Conservation (phyloP, 345 rosid genomes). For the Combretum micranthum region DNA sequence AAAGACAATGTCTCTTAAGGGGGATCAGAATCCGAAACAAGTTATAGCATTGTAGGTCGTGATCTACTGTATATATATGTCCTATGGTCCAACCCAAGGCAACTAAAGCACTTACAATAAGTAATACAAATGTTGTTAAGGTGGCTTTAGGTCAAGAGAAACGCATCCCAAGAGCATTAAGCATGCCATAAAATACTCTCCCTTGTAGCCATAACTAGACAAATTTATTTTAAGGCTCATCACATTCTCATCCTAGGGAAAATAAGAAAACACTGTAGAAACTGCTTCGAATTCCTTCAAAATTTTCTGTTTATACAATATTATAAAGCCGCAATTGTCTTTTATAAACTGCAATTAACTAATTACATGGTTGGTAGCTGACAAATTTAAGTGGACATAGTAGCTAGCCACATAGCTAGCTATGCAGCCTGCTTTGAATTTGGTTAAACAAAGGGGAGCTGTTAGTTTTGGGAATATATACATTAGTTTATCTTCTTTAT, state of each 20-base stretch:
- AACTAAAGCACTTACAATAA: not conserved
- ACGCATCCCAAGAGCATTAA: constrained; percentile 7
- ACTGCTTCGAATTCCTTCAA: no score
- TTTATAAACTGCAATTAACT: no score
- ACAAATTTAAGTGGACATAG: no score
- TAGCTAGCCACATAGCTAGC: no score
- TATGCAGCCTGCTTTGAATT: no score
- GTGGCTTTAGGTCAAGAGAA: not conserved
- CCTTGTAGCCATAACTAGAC: constrained; percentile 8
- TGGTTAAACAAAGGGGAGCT: no score
- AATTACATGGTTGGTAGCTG: no score
- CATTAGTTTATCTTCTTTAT: no score
- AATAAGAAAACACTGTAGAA: no score
- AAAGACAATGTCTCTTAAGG: constrained; percentile 6
- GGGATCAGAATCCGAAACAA: not conserved
- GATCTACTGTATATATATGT: not conserved
- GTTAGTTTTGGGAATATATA: no score
- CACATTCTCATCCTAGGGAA: not conserved
- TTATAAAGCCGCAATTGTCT: no score
- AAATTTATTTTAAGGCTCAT: not conserved
- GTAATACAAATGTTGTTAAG: not conserved
- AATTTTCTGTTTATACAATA: no score
- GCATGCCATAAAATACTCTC: constrained; percentile 8
- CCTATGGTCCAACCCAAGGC: not conserved
- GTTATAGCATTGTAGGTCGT: constrained; percentile 10